Evolutionary conservation across 1,284 basidiomycete genomes (phyloP).

Genomic region (Irpex rosettiformis): DNA sequence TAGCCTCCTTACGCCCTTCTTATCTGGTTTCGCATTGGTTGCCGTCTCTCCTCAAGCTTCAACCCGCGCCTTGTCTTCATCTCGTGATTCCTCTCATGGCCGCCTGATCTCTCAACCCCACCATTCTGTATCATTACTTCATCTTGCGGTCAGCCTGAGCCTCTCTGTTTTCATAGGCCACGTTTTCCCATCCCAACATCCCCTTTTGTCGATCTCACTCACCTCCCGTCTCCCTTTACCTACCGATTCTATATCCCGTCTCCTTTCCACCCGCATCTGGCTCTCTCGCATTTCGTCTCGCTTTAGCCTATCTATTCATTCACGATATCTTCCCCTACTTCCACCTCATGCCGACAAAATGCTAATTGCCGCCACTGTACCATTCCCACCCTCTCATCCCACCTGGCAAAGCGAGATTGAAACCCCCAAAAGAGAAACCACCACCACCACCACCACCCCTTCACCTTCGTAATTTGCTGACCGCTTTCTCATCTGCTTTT

Average conservation of each 20-base stretch:
- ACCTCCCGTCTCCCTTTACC: not conserved
- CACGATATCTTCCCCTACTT: not conserved
- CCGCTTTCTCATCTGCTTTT: not conserved
- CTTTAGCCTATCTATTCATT: not conserved
- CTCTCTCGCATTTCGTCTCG: not conserved
- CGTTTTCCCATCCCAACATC: not conserved
- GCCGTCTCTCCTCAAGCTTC: not conserved
- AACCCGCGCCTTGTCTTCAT: not conserved
- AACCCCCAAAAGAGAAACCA: not conserved
- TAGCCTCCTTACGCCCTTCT: not conserved
- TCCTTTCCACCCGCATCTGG: not conserved
- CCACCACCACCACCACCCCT: not conserved
- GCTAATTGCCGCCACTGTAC: not conserved
- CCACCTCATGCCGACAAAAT: not conserved
- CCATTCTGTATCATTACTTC: not conserved
- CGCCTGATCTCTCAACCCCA: not conserved
- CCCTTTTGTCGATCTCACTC: not conserved
- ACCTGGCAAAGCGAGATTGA: not conserved
- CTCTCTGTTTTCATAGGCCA: not conserved
- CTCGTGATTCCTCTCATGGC: not conserved
- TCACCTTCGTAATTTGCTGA: not conserved
- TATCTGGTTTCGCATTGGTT: not conserved
- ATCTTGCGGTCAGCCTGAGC: not conserved
- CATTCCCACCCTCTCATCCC: not conserved
- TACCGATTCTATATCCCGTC: slow-evolving; percentile 1